Base-by-base conservation (phyloP, 129 eudicot species). In the Glebionis coronaria region DNA sequence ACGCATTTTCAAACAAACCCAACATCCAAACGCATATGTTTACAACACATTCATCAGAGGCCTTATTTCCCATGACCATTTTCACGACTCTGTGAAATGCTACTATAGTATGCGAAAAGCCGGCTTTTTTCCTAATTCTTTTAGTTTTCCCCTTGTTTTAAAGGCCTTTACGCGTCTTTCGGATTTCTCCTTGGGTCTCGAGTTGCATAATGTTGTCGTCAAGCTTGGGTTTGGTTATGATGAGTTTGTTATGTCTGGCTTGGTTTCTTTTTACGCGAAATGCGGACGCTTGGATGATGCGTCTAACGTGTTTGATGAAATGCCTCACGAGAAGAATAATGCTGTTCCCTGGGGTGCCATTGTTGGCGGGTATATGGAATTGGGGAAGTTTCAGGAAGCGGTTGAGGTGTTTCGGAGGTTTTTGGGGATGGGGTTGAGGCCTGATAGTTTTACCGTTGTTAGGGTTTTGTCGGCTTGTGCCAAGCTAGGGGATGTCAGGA, bases 11-110 rank as follows among this genome's bases (percentile, higher is more conserved):
- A 10, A 64, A 49, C 95, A 83, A 44, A 72, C 77, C 70, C 79
- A 57, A 2, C 44, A 79, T 8, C 97, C 95, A 63, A 87, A 91
- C 44, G 19, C 69, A 0, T 80, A 71, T 27, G 66, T 87, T 11
- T 91, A 69, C 71, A 87, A 91, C 58, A 82, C 93, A 14, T 56
- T 87, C 77, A 83, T 91, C n/a, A 87, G 79, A 13, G 95, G 93
- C 46, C 73, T 82, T 16, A 88, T 79, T 60, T 74, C 85, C 27
- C 69, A 74, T 13, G 80, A 85, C 45, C 76, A 71, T 40, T 85
- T 81, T 51, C 58, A 62, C 1, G 78, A 79, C 51, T 71, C 90
- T 19, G 59, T 91, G 56, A 44, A 80, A 0, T 69, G 70, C 61
- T 91, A 73, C 51, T 6, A 74, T 35, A 64, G 42, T 2, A 87